Conservation (phyloP, 2,329 filamentous ascomycete genomes). For the Hortaea werneckii region DNA sequence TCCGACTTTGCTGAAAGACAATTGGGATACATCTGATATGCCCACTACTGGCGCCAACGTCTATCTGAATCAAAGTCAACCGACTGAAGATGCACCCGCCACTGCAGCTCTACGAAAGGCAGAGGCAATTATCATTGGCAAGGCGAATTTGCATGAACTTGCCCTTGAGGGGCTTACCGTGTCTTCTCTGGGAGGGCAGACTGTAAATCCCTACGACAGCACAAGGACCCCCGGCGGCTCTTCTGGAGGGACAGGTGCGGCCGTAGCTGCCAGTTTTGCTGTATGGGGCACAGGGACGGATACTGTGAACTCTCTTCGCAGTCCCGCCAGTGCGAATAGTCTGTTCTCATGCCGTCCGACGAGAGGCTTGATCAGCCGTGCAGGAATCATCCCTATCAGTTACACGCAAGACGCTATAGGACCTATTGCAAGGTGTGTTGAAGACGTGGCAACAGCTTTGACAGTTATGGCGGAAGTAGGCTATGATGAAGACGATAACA, state of each 20-base stretch:
- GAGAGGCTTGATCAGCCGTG: conserved; percentile 20
- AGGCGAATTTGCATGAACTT: conserved; percentile 46
- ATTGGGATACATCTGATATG: conserved; percentile 47
- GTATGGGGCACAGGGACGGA: conserved; percentile 35
- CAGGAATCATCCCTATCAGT: conserved; percentile 22
- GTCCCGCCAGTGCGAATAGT: conserved; percentile 51
- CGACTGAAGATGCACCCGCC: conserved; percentile 25
- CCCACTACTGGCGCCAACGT: conserved; percentile 48
- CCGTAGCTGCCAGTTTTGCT: conserved; percentile 48
- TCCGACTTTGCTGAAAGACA: conserved; percentile 55
- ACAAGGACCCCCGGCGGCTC: conserved; percentile 56
- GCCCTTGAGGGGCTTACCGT: conserved; percentile 54
- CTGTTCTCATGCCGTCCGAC: conserved; percentile 49
- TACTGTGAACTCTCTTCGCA: conserved; percentile 50
- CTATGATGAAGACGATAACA: conserved; percentile 43
- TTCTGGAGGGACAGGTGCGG: conserved; percentile 53
- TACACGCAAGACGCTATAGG: conserved; percentile 25
- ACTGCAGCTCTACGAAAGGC: conserved; percentile 22
- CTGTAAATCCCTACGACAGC: conserved; percentile 55
- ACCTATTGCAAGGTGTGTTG: conserved; percentile 21
- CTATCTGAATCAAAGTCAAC: conserved; percentile 40
- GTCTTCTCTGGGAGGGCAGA: conserved; percentile 54
- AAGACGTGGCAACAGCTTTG: conserved; percentile 23
- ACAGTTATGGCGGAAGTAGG: conserved; percentile 37
- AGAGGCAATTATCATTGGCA: conserved; percentile 25